Evolutionary conservation across 306 rosid species (phyloP).

Genomic region (barrel medic (Medicago truncatula)): DNA sequence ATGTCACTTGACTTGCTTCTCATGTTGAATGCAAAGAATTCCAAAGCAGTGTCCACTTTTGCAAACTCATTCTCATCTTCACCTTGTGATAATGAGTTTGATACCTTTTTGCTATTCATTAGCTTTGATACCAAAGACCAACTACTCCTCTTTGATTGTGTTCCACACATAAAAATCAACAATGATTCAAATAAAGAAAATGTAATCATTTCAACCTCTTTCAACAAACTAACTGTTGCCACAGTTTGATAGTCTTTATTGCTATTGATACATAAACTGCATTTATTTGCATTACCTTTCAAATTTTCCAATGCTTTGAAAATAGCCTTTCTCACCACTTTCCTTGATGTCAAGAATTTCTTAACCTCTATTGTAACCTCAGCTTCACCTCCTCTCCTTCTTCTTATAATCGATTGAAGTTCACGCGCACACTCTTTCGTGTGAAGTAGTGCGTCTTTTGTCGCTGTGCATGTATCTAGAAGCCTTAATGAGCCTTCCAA

Average conservation of each 20-base stretch:
- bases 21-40: slow-evolving; percentile 41
- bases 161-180: slow-evolving; percentile 45
- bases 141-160: slow-evolving; percentile 36
- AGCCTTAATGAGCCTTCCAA: slow-evolving; percentile 51
- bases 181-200: slow-evolving; percentile 41
- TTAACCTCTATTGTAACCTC: slow-evolving; percentile 40
- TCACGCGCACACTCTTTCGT: slow-evolving; percentile 46
- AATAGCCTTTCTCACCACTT: slow-evolving; percentile 49
- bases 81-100: slow-evolving; percentile 26
- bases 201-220: slow-evolving; percentile 45
- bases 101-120: slow-evolving; percentile 39
- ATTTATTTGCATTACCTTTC: slow-evolving; percentile 41
- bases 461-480: slow-evolving; percentile 46
- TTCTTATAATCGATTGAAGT: slow-evolving; percentile 49
- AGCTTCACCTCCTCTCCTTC: slow-evolving; percentile 40
- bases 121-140: slow-evolving; percentile 52
- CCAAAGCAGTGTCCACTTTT: slow-evolving; percentile 44
- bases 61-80: slow-evolving; percentile 47
- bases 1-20: slow-evolving; percentile 36
- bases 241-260: slow-evolving; percentile 35
- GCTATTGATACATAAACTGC: not conserved
- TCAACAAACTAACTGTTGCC: slow-evolving; percentile 41
- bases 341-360: slow-evolving; percentile 46
- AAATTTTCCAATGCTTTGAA: slow-evolving; percentile 44
- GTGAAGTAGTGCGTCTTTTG: slow-evolving; percentile 49